These are phyloP conservation scores for Isoetes engelmannii DNA, from an alignment of 83 land plant species.

Conservation along the genomic window DNA sequence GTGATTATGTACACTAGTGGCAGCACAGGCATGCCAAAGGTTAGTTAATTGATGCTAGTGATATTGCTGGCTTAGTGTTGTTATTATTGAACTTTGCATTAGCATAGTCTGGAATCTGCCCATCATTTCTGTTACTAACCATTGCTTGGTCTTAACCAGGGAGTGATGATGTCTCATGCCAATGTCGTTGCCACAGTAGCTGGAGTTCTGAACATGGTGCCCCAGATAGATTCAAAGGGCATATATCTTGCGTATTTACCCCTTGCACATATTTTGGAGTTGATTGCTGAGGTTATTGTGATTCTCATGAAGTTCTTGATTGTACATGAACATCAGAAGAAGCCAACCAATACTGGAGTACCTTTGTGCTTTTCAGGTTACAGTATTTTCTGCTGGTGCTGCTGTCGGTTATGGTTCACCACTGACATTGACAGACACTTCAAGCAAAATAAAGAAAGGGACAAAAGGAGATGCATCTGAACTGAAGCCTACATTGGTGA, in stretches of 20 bases:
- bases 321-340: no score
- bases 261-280: conserved; percentile 8
- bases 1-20: neutral
- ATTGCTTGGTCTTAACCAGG: neutral
- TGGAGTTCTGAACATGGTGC: neutral
- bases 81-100: neutral
- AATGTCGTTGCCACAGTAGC: conserved; percentile 9
- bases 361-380: conserved; percentile 28
- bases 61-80: neutral
- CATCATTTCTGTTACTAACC: neutral
- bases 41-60: neutral
- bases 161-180: conserved; percentile 16
- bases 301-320: neutral
- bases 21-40: neutral
- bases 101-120: neutral
- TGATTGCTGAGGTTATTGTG: conserved; percentile 6
- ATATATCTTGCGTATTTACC: conserved; percentile 9
- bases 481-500: conserved; percentile 59
- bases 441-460: conserved; percentile 66
- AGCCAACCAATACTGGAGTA: no score
- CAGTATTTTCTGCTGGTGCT: conserved; percentile 47
- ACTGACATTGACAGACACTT: conserved; percentile 64
- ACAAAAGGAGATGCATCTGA: conserved; percentile 67
- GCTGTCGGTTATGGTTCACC: conserved; percentile 76
- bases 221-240: neutral